These are phyloP conservation scores for Solanum sejunctum DNA, from an alignment of 257 asterid genomes.

Conservation along the genomic window DNA sequence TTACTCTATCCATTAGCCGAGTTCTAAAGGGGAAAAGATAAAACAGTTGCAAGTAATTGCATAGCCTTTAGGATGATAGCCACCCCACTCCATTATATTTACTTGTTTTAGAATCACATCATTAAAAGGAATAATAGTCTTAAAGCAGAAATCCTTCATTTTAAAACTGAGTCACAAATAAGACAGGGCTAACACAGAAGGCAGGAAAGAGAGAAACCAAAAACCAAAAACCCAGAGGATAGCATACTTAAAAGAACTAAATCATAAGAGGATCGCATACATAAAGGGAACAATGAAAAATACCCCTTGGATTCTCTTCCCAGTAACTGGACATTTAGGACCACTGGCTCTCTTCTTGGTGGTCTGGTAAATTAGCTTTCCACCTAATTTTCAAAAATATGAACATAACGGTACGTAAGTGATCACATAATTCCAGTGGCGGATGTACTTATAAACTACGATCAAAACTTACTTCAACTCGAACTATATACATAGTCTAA, in stretches of 20 bases:
- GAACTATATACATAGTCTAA: not conserved
- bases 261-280: not conserved
- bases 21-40: not conserved
- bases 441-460: not conserved
- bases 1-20: not conserved
- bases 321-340: conserved; percentile 80
- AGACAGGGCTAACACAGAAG: not conserved
- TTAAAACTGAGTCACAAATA: not conserved
- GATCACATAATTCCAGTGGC: not conserved
- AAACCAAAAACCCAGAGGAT: not conserved
- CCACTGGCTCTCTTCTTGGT: conserved; percentile 81
- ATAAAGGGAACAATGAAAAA: not conserved
- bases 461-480: not conserved
- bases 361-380: conserved; percentile 58
- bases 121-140: not conserved
- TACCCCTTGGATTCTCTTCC: conserved; percentile 88
- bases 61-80: not conserved
- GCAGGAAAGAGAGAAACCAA: not conserved
- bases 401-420: not conserved
- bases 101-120: not conserved
- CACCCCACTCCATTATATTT: not conserved
- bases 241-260: not conserved
- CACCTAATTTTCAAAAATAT: conserved; percentile 23
- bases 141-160: not conserved
- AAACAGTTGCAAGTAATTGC: not conserved